Percentiles rank a stretch among this genome's conserved stretches.
phyloP scores from a whole-genome alignment of 164 flowering plant species.

The Taxillus chinensis region DNA sequence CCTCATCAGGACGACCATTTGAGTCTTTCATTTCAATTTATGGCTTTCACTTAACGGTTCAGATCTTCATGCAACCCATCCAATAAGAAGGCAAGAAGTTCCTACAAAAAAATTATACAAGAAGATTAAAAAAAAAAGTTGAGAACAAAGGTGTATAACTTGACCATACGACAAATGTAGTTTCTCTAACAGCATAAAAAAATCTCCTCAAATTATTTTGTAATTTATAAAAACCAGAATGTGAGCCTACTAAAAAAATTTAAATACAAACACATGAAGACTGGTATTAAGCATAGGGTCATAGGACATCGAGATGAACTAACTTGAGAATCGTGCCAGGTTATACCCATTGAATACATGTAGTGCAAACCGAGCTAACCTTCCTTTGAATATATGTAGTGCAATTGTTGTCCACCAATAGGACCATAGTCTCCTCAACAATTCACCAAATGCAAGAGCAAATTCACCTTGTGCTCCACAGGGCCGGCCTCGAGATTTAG shows the following conservation, averaged over 20 bases:
- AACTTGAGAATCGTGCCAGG: constrained; percentile 99
- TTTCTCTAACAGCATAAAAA: too few relatives aligned
- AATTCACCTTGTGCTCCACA: constrained; percentile 90
- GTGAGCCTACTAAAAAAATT: neutral
- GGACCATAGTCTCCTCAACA: constrained; percentile 92
- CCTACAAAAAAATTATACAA: constrained; percentile 32
- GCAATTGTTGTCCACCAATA: constrained; percentile 70
- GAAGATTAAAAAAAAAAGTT: neutral
- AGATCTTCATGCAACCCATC: constrained; percentile 98
- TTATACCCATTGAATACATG: constrained; percentile 98
- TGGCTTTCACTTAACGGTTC: constrained; percentile 81
- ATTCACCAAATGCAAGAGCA: constrained; percentile 95
- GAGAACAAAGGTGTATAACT: neutral
- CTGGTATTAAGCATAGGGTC: neutral
- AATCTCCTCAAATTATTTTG: too few relatives aligned
- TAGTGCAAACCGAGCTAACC: constrained; percentile 92
- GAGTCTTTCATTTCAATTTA: constrained; percentile 79
- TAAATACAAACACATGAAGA: neutral
- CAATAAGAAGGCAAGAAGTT: constrained; percentile 88
- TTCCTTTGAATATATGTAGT: constrained; percentile 87
- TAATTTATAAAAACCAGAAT: neutral
- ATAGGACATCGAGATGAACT: constrained; percentile 12
- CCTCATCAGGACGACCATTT: constrained; percentile 75
- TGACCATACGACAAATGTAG: too few relatives aligned
- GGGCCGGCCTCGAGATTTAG: too few relatives aligned